Conservation (phyloP, 768 basidiomycete species). For the Lyophyllum atratum region DNA sequence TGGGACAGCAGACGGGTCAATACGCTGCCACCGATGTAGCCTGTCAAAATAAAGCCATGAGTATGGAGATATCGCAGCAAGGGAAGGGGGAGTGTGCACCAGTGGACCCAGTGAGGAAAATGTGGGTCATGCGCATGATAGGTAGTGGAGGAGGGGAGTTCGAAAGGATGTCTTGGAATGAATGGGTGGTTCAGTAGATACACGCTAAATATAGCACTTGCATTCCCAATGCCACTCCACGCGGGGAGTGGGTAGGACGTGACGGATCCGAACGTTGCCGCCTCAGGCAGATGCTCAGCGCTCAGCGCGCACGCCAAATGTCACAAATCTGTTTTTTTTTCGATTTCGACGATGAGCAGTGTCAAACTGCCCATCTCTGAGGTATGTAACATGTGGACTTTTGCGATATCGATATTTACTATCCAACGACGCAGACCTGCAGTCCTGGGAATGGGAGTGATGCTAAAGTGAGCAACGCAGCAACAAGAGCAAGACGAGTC, state of each 20-base stretch:
- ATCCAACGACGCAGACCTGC: no score
- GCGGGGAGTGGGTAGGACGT: no score
- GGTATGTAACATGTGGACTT: background rate
- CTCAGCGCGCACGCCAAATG: background rate
- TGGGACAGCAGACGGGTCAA: constrained; percentile 48
- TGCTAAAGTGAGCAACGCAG: background rate
- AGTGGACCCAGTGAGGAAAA: constrained; percentile 52
- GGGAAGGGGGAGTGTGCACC: constrained; percentile 26
- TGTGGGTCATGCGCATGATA: constrained; percentile 21
- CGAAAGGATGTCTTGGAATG: background rate
- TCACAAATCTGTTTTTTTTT: background rate
- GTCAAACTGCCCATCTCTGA: background rate
- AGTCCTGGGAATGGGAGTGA: background rate
- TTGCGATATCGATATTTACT: background rate
- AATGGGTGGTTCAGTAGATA: background rate
- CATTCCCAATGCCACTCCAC: background rate
- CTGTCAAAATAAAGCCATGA: constrained; percentile 23
- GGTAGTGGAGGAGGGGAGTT: constrained; percentile 3
- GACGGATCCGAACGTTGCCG: no score
- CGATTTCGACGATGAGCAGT: background rate
- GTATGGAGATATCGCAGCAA: background rate
- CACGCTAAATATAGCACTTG: background rate
- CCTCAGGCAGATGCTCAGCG: no score
- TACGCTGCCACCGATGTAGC: constrained; percentile 61
- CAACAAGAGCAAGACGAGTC: background rate